Evolutionary conservation across 192 early-diverging fungal genomes (phyloP), one percentile per base, ranked within the genome.

Genomic region (Coemansia sp.): DNA sequence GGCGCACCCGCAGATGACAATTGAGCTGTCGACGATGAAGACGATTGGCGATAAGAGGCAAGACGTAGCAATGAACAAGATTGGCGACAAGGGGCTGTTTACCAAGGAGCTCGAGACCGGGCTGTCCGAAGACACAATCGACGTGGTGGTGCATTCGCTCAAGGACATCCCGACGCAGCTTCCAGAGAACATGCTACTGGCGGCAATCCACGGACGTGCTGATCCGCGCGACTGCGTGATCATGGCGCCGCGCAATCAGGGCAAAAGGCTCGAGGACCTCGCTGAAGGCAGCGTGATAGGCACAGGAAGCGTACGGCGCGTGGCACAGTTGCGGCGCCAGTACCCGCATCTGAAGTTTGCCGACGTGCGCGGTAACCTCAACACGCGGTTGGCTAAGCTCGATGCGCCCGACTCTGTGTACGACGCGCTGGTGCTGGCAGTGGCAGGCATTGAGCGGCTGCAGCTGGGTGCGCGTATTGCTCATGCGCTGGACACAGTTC

Each of bases 151-250:
- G 3, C 96, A 98, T 67, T 92, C 92, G 18, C 83, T 97, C 34
- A 98, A 98, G 76, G 96, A 98, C 66, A 76, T 98, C 54, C 93
- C 93, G 11, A 96, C 96, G 23, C 82, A 74, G 25, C 67, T 96
- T 40, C 94, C 95, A 8, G 68, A 73, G 5, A 89, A 91, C 40
- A 94, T 97, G 91, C 49, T 70, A 0, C 66, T 98, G 26, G 92
- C 86, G 1, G 94, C 94, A 0, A 84, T 96, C 21, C 70, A 91
- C 56, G 84, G 90, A 72, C 79, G 96, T n/a, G 94, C 92, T 60
- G 90, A 98, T 73, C 92, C 95, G 2, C 74, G 92, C 38, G 96
- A 98, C 82, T 92, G 88, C 18, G 77, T 98, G 17, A 85, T 95
- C 34, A 82, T 93, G 76, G 68, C 65, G 10, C 54, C 67, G 3